phyloP scores from a whole-genome alignment of 139 green algal species.

The Micractinium sp. region DNA sequence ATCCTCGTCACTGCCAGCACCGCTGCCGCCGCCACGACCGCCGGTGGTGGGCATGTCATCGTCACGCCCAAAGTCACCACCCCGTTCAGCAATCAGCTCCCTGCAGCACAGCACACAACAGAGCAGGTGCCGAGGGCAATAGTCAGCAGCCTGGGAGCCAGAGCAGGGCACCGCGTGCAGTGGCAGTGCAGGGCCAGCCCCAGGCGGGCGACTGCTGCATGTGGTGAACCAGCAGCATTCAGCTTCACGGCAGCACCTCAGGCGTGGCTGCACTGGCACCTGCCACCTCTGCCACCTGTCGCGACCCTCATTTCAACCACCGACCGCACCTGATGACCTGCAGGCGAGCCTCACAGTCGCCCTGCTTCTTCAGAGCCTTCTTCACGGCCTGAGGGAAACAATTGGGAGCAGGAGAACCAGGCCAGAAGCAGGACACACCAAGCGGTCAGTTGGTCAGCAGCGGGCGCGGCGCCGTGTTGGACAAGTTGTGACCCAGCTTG shows the following conservation, averaged over 20 bases:
- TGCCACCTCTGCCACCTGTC: too few species aligned
- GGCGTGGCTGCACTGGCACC: too few species aligned
- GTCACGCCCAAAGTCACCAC: constrained; percentile 11
- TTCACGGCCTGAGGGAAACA: background rate
- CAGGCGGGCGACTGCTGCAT: background rate
- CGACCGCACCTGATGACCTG: constrained; percentile 10
- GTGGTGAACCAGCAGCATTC: background rate
- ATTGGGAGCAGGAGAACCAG: too few species aligned
- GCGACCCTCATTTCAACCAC: too few species aligned
- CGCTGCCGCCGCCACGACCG: background rate
- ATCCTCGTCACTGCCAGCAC: background rate
- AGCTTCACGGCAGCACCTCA: background rate
- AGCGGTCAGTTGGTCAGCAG: background rate
- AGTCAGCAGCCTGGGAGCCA: too few species aligned
- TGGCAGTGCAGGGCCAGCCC: too few species aligned
- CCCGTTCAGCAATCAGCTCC: background rate
- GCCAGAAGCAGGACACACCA: too few species aligned
- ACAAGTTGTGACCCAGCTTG: too few species aligned
- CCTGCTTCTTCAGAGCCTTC: background rate
- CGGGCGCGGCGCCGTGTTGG: too few species aligned
- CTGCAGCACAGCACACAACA: background rate
- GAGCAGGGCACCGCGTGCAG: too few species aligned
- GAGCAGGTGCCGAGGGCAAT: background rate
- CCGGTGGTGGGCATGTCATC: background rate
- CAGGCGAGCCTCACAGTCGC: constrained; percentile 10